Evolutionary conservation across 768 basidiomycete genomes (phyloP), one percentile per base, ranked within the genome.

Genomic region (Fomitopsis serialis): DNA sequence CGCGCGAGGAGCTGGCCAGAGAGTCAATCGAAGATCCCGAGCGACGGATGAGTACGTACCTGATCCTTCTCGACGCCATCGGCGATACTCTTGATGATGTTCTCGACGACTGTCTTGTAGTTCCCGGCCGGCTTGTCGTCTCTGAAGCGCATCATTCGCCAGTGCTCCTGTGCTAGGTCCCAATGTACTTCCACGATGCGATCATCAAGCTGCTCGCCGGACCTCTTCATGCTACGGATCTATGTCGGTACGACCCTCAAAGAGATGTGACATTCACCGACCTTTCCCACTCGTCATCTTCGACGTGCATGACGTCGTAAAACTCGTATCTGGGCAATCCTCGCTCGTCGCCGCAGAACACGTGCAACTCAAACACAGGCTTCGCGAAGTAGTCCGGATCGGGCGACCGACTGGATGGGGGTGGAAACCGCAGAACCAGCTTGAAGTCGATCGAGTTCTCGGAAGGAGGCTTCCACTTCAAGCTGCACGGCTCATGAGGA

Each of bases 401-500:
- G 7, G 70, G 60, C 0, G 80, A 76, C 48, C 84, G 68, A 22
- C 71, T 70, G 15, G 66, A 65, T 3, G 71, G 68, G 1, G 92
- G 82, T 0, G 96, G 94, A 67, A 98, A 99, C 29, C 92, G 86
- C n/a, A 99, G 74, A 46, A 94, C 80, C 25, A 98, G 85, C 68
- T 93, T 92, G 76, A 99, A 98, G 69, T 99, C 97, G 62, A 98
- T 87, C 1, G 94, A 95, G 67, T 99, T 99, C 66, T 98, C 96
- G 1, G 88, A 90, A 0, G 97, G 94, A 1, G 95, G 94, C 69
- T 99, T 99, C 97, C 97, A 99, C 70, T 99, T 99, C 64, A 99
- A 69, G 58, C 96, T 98, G 61, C 25, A 21, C n/a, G 49, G 22
- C 12, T 40, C 23, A 35, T 11, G 29, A 21, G 23, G 8, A 9